Evolutionary conservation across 306 rosid species (phyloP).

Genomic region (Cicer pinnatifidum): DNA sequence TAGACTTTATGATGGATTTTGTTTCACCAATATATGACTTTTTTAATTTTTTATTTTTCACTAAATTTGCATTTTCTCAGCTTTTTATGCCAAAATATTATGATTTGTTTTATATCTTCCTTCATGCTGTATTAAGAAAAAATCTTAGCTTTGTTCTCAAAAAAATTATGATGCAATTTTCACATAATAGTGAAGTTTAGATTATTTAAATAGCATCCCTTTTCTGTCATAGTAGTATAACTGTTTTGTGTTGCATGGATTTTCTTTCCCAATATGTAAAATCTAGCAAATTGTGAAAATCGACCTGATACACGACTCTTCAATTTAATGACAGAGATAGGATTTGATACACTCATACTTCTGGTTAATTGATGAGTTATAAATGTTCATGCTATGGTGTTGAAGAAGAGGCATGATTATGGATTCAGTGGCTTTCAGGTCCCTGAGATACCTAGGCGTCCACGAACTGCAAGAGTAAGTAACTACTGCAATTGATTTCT

Average conservation of each 20-base stretch:
- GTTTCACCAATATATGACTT: background rate
- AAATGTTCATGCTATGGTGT: slow-evolving; percentile 79
- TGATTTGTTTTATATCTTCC: slow-evolving; percentile 33
- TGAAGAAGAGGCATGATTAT: slow-evolving; percentile 68
- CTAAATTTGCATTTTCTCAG: background rate
- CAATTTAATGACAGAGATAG: slow-evolving; percentile 54
- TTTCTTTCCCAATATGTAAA: background rate
- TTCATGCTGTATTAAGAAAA: slow-evolving; percentile 18
- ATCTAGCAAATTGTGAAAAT: slow-evolving; percentile 16
- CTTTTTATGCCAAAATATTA: background rate
- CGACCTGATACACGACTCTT: slow-evolving; percentile 38
- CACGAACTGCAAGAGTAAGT: slow-evolving; percentile 90
- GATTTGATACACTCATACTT: slow-evolving; percentile 45
- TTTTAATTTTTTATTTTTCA: background rate
- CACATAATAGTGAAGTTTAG: background rate
- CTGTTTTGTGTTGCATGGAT: slow-evolving; percentile 18
- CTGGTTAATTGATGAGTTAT: slow-evolving; percentile 59
- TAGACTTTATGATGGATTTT: background rate
- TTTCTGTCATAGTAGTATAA: background rate
- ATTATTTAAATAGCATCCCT: slow-evolving; percentile 2
- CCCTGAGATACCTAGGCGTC: slow-evolving; percentile 74
- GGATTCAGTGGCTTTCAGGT: slow-evolving; percentile 71
- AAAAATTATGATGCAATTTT: background rate
- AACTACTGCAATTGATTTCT: slow-evolving; percentile 5
- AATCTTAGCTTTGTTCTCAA: slow-evolving; percentile 20